Conservation (phyloP, 257 asterid species). For the Solanum bukasovii region DNA sequence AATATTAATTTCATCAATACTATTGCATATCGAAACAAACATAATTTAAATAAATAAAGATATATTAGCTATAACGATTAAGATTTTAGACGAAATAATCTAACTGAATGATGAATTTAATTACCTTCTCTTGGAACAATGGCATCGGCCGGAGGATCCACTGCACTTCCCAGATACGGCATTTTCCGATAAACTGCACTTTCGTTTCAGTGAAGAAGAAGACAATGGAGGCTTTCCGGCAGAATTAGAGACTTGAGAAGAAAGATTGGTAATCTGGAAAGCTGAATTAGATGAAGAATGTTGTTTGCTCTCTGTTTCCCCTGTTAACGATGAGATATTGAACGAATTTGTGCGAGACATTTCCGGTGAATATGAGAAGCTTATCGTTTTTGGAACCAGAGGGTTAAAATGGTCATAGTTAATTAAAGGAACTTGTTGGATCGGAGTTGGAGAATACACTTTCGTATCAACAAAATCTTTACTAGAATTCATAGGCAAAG, state of each 20-base stretch:
- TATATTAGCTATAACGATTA: not conserved
- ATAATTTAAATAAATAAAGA: not conserved
- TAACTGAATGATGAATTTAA: not conserved
- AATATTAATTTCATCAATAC: not conserved
- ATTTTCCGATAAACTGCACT: conserved; percentile 60
- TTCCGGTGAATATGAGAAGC: conserved; percentile 46
- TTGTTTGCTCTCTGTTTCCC: conserved; percentile 31
- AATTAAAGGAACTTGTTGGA: conserved; percentile 50
- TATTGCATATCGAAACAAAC: not conserved
- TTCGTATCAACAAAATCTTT: conserved; percentile 7
- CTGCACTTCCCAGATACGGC: conserved; percentile 73
- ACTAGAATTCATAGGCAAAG: not conserved
- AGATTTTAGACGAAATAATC: not conserved
- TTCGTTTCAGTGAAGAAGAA: conserved; percentile 50
- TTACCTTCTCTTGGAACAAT: conserved; percentile 78
- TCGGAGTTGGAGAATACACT: conserved; percentile 79
- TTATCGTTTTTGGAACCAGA: conserved; percentile 37
- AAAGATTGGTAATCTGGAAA: conserved; percentile 32
- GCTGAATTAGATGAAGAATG: conserved; percentile 29
- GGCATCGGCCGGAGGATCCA: conserved; percentile 66
- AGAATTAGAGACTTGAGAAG: conserved; percentile 42
- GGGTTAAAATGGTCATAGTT: not conserved
- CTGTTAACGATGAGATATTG: conserved; percentile 42
- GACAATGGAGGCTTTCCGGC: conserved; percentile 74
- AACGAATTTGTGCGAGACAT: conserved; percentile 42